These are phyloP conservation scores for Chaetomium olivaceum DNA, from an alignment of 2,329 filamentous ascomycete species.

Conservation along the genomic window DNA sequence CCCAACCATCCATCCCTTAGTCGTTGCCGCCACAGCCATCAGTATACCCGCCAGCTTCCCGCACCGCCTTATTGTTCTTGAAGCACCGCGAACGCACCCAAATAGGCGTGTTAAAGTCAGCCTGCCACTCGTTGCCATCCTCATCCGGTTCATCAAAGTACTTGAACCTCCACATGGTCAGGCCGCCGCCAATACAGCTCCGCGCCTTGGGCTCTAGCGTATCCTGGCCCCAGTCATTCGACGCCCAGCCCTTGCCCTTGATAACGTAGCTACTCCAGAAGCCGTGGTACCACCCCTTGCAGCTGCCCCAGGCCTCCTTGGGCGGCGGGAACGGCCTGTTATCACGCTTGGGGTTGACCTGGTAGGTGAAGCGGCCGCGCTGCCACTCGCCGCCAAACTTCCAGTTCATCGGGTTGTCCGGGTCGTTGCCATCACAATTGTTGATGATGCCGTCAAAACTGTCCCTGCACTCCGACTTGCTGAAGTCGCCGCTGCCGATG, in stretches of 20 bases:
- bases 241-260: background rate
- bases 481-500: background rate
- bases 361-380: slow-evolving; percentile 5
- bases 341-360: slow-evolving; percentile 8
- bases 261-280: background rate
- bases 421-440: slow-evolving; percentile 2
- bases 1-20: background rate
- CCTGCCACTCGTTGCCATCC: slow-evolving; percentile 12
- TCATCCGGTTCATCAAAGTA: slow-evolving; percentile 13
- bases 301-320: slow-evolving; percentile 1
- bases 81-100: slow-evolving; percentile 5
- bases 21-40: slow-evolving; percentile 13
- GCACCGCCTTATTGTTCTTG: slow-evolving; percentile 2
- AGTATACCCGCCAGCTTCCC: background rate
- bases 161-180: slow-evolving; percentile 5
- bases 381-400: slow-evolving; percentile 14
- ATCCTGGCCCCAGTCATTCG: slow-evolving; percentile 3
- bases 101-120: slow-evolving; percentile 9
- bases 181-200: background rate
- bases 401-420: slow-evolving; percentile 10
- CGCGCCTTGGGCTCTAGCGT: background rate
- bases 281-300: slow-evolving; percentile 8
- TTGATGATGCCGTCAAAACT: slow-evolving; percentile 1
- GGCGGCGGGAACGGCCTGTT: slow-evolving; percentile 6
- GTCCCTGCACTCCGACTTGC: slow-evolving; percentile 1